Evolutionary conservation across 306 rosid species (phyloP).

Genomic region (Alnus rubra): DNA sequence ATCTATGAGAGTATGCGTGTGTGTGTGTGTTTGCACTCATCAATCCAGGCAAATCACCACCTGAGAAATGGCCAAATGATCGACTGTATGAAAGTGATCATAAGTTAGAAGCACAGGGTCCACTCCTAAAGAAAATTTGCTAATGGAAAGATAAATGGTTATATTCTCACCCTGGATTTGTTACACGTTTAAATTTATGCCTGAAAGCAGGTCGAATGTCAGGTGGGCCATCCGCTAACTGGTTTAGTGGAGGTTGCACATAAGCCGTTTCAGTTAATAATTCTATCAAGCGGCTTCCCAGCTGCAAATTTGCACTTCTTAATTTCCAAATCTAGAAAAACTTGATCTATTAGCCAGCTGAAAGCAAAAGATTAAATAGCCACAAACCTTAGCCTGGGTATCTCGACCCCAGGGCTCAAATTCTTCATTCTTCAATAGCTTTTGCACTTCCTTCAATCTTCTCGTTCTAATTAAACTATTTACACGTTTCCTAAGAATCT

Average conservation of each 20-base stretch:
- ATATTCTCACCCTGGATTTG: slow-evolving; percentile 59
- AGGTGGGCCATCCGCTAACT: slow-evolving; percentile 67
- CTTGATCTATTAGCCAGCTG: not conserved
- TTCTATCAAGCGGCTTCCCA: slow-evolving; percentile 75
- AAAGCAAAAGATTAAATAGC: not conserved
- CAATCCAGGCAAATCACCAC: slow-evolving; percentile 3
- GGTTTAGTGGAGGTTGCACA: slow-evolving; percentile 70
- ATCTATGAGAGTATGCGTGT: not conserved
- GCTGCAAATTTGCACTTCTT: slow-evolving; percentile 54
- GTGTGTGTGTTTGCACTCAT: not conserved
- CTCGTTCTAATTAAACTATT: slow-evolving; percentile 59
- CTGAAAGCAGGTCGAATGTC: slow-evolving; percentile 84
- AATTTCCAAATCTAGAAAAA: slow-evolving; percentile 16
- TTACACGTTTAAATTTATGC: slow-evolving; percentile 61
- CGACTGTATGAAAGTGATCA: not conserved
- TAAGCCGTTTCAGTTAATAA: slow-evolving; percentile 73
- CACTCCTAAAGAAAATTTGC: slow-evolving; percentile 11
- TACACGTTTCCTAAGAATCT: slow-evolving; percentile 56
- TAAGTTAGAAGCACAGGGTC: slow-evolving; percentile 19
- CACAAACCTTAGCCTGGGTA: slow-evolving; percentile 75
- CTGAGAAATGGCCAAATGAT: slow-evolving; percentile 20
- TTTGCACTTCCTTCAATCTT: slow-evolving; percentile 55
- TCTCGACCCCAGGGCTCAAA: slow-evolving; percentile 72
- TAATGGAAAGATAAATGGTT: not conserved
- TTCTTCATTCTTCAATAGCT: slow-evolving; percentile 59